phyloP scores from a whole-genome alignment of 768 basidiomycete genomes.

The Leccinum arenicola region DNA sequence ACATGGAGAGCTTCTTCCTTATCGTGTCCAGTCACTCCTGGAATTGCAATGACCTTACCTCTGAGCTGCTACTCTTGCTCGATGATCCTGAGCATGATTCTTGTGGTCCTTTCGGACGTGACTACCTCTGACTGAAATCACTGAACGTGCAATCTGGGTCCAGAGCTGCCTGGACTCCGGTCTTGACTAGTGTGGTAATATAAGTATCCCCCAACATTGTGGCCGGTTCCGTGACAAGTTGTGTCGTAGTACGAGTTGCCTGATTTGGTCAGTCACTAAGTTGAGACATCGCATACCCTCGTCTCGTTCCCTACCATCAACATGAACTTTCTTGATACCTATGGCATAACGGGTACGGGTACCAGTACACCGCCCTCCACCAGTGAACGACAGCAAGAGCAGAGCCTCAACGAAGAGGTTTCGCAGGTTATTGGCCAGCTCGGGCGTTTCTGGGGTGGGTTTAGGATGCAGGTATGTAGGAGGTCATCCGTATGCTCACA shows the following conservation, averaged over 20 bases:
- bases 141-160: too few relatives aligned
- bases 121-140: too few relatives aligned
- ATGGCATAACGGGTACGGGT: slow-evolving; percentile 48
- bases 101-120: too few relatives aligned
- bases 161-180: too few relatives aligned
- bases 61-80: too few relatives aligned
- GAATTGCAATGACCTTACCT: too few relatives aligned
- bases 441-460: slow-evolving; percentile 86
- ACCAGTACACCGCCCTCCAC: slow-evolving; percentile 44
- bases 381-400: slow-evolving; percentile 40
- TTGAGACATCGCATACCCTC: neutral
- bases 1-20: too few relatives aligned
- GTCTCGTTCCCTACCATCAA: neutral
- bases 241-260: slow-evolving; percentile 7
- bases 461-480: slow-evolving; percentile 77
- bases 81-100: too few relatives aligned
- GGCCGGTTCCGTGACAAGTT: neutral
- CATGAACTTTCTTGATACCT: slow-evolving; percentile 78
- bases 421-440: slow-evolving; percentile 86
- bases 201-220: too few relatives aligned
- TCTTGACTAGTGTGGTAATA: too few relatives aligned
- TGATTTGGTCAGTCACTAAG: slow-evolving; percentile 7
- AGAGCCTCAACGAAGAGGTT: slow-evolving; percentile 81
- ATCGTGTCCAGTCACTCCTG: too few relatives aligned
- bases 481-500: neutral